A percentile compares a stretch with the other conserved stretches of the same genome.
These are phyloP conservation scores for Lachnellula subtilissima DNA, from an alignment of 2,329 filamentous ascomycete species.

Conservation along the genomic window DNA sequence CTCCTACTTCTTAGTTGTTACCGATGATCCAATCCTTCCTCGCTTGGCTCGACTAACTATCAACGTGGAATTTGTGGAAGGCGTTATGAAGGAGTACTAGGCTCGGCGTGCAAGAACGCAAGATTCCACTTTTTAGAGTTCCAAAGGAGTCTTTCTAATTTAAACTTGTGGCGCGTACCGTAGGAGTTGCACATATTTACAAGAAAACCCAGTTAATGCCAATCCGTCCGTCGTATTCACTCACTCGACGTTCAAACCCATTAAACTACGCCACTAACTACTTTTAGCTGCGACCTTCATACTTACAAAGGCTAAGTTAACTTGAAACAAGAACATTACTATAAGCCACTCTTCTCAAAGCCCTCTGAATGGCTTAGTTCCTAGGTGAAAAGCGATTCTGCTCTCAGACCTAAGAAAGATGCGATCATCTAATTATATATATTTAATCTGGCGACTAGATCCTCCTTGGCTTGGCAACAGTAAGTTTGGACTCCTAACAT, in stretches of 20 bases:
- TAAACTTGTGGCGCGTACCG: no score
- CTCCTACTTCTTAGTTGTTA: background rate
- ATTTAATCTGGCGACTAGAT: background rate
- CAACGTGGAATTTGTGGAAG: background rate
- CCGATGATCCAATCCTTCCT: no score
- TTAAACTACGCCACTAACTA: no score
- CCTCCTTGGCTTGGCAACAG: background rate
- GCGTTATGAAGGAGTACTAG: background rate
- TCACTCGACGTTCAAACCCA: no score
- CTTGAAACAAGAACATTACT: background rate
- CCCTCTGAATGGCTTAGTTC: background rate
- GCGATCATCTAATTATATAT: background rate
- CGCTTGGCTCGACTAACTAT: background rate
- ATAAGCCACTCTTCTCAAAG: background rate
- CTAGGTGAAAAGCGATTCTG: background rate
- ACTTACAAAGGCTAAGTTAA: background rate
- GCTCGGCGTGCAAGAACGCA: background rate
- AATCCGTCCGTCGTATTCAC: no score
- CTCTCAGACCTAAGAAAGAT: background rate
- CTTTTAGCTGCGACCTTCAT: no score
- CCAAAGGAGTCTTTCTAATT: background rate
- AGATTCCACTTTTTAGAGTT: background rate
- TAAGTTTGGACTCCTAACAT: background rate
- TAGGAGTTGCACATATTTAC: no score
- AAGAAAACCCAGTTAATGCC: no score